Base-by-base conservation (phyloP, 371 early-diverging fungal species). In the Mycotypha africana region DNA sequence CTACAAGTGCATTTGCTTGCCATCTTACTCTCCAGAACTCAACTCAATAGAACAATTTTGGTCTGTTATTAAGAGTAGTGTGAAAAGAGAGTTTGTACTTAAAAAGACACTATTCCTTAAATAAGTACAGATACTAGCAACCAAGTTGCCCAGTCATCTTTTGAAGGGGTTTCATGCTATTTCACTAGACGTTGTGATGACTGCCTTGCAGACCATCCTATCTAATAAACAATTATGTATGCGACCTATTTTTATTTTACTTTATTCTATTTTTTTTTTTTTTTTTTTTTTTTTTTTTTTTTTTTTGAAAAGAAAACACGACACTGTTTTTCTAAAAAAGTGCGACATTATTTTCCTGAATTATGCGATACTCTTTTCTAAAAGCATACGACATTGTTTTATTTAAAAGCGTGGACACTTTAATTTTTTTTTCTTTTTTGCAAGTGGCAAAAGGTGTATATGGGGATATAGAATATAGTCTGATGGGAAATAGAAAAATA, bases 21-120 rank as follows among this genome's bases (percentile, higher is more conserved):
- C 43, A 42, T 38, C 53, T 36, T 47, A 47, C 42, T 53, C 53
- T 32, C 40, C 53, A 53, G 38, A 32, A 43, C 46, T 53, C 42
- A 53, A 53, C 31, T 42, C 47, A 37, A 42, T 53, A 11, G 36
- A 53, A 17, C 45, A 53, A n/a, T 41, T 53, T 42, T 53, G 36
- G 47, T 36, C 53, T 36, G 33, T n/a, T 20, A 15, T 31, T 24
- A 45, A 43, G 22, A 38, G 45, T 33, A 35, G 30, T 26, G 24
- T 47, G 20, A 44, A 44, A 44, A 44, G 5, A 7, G 45, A 35
- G 4, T 34, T 21, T 22, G 11, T 34, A 9, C 20, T 34, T 19
- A 34, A 21, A 33, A 34, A 22, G 22, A 33, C 11, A 28, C 28
- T 28, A 28, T 28, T 32, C 22, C 35, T 22, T 23, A 20, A n/a